phyloP scores from a whole-genome alignment of 257 asterid genomes.

The Ballota nigra region DNA sequence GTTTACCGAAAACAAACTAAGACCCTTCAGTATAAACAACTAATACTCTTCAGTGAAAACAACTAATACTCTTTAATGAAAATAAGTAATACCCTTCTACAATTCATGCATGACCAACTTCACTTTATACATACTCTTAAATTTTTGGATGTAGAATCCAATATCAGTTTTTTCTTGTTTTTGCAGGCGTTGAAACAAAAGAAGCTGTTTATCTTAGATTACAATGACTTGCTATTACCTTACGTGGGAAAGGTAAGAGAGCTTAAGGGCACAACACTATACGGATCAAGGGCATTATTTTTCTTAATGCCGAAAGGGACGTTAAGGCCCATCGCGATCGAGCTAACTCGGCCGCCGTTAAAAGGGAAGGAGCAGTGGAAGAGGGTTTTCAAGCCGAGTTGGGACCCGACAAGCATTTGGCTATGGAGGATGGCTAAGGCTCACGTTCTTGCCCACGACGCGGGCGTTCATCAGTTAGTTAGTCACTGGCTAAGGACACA shows the following conservation, averaged over 20 bases:
- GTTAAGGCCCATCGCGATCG: constrained; percentile 68
- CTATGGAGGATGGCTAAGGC: constrained; percentile 74
- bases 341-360: constrained; percentile 62
- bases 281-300: constrained; percentile 78
- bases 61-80: too few relatives aligned
- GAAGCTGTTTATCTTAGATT: constrained; percentile 63
- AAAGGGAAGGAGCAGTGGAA: constrained; percentile 67
- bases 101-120: too few relatives aligned
- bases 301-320: constrained; percentile 46
- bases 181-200: constrained; percentile 60
- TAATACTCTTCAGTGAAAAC: too few relatives aligned
- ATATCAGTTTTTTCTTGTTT: too few relatives aligned
- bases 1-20: too few relatives aligned
- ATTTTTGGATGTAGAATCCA: too few relatives aligned
- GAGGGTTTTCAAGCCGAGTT: constrained; percentile 36
- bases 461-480: constrained; percentile 67
- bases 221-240: constrained; percentile 71
- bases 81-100: too few relatives aligned
- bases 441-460: constrained; percentile 73
- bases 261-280: constrained; percentile 53
- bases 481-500: constrained; percentile 90
- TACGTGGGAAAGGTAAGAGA: constrained; percentile 60
- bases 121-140: too few relatives aligned
- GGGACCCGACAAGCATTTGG: constrained; percentile 69
- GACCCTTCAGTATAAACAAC: too few relatives aligned